Evolutionary conservation across 2,329 filamentous ascomycete species (phyloP), one percentile per base, ranked within the genome.

Genomic region (Microdochium bolleyi): DNA sequence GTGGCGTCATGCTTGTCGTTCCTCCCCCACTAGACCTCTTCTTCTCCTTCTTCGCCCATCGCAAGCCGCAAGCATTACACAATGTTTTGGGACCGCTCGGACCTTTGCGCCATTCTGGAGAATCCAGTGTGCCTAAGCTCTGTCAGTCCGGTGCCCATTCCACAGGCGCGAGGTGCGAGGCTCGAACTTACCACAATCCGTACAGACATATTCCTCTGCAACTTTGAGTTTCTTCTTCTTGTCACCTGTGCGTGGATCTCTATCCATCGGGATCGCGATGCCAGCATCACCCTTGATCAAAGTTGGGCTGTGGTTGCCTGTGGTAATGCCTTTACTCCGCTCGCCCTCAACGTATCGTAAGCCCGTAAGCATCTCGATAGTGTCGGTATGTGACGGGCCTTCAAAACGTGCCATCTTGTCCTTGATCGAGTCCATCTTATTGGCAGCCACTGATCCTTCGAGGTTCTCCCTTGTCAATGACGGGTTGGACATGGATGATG

Each of bases 91-190:
- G 92, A 2, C 92, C 92, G 57, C 83, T 89, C 0, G 92, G 92
- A 0, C 92, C 92, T 68, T 96, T 96, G 56, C 92, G 80, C 92
- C 92, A 97, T 73, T 97, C 92, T 0, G 92, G 92, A 16, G 89
- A 95, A 64, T 96, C 92, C 41, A 95, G 78, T 0, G 90, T 96
- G 32, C 82, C 82, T 85, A 56, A 16, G 54, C 32, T 44, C 52
- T 37, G 55, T 55, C 49, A 56, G 53, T 22, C 19, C 3, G 50
- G 30, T 50, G 19, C 24, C 41, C 49, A 54, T 21, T 27, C 41
- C 49, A 54, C 22, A 37, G 16, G 21, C 11, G 19, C 46, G 51
- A n/a, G n/a, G 41, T 9, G 25, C 46, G 53, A 44, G 51, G 50
- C 49, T 7, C n/a, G 10, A 52, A 73, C 79, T 58, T 73, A 75